A percentile compares a stretch with the other conserved stretches of the same genome.
These are phyloP conservation scores for Metroxylon sagu DNA, from an alignment of 176 grass and related monocot species.

Conservation along the genomic window DNA sequence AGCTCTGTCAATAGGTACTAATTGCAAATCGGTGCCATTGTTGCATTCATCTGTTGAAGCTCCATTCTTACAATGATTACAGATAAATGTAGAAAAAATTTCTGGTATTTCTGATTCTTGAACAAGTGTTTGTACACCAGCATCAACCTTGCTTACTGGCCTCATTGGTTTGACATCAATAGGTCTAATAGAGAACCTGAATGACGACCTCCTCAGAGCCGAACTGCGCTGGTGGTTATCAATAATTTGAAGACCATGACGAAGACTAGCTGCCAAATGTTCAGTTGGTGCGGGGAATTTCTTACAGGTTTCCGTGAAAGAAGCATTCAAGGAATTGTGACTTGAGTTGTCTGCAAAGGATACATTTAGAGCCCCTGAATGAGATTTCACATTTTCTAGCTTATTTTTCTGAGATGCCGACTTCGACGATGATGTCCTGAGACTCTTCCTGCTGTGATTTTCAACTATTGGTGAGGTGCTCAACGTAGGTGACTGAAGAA, in stretches of 20 bases:
- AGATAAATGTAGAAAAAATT: slow-evolving; percentile 40
- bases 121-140: slow-evolving; percentile 62
- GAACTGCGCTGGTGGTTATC: slow-evolving; percentile 51
- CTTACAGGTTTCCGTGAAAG: slow-evolving; percentile 5
- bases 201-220: slow-evolving; percentile 61
- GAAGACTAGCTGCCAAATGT: slow-evolving; percentile 71
- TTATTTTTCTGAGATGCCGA: slow-evolving; percentile 37
- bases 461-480: slow-evolving; percentile 19
- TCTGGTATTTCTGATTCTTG: slow-evolving; percentile 49
- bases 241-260: slow-evolving; percentile 72
- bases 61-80: slow-evolving; percentile 29
- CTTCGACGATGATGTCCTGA: slow-evolving; percentile 28
- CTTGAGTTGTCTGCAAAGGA: slow-evolving; percentile 9
- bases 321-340: slow-evolving; percentile 3
- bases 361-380: slow-evolving; percentile 2
- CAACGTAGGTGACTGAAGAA: slow-evolving; percentile 9
- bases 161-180: slow-evolving; percentile 42
- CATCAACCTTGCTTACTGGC: slow-evolving; percentile 56
- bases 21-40: slow-evolving; percentile 44
- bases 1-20: slow-evolving; percentile 45
- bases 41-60: slow-evolving; percentile 31
- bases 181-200: slow-evolving; percentile 60
- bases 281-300: slow-evolving; percentile 6
- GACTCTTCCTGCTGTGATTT: slow-evolving; percentile 33
- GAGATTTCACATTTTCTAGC: slow-evolving; percentile 4